Evolutionary conservation across 805 yeast genomes (phyloP), one percentile per base, ranked within the genome.

Genomic region (Ascoidea asiatica): DNA sequence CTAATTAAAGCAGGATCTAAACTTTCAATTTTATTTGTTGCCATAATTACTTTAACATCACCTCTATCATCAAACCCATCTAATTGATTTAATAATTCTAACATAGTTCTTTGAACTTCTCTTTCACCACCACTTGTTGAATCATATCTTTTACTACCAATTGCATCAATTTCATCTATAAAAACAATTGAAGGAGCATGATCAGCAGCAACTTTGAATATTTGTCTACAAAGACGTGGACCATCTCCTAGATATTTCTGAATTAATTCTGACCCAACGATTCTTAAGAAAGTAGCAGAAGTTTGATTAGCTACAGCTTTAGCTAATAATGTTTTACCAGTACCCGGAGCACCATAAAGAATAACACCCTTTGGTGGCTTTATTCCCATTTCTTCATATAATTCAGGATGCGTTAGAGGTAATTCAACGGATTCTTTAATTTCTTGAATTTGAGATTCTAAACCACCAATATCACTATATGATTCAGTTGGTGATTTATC

Each of bases 221-320:
- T 78, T 57, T 94, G 97, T 60, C 98, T 73, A 61, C 87, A 79
- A 55, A 92, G 73, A 54, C 97, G 77, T 44, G 98, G 97, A 47
- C 98, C 98, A 62, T 92, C 98, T 60, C 98, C 98, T 23, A 94
- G 70, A 59, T 92, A 92, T 62, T 92, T 92, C 61, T 92, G 98
- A 59, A 92, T 89, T 58, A 92, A 75, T 64, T 92, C 98, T 1
- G 96, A 85, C 20, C 98, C 98, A 23, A 90, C 97, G 62, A 92
- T 88, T 63, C 98, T 79, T 59, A 92, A 70, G 55, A 92, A 92
- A 3, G 97, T 88, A 2, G 97, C 97, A 50, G 92, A 80, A 1
- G 98, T 92, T 59, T 92, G 97, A 63, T 92, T 90, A 3, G 98
- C 98, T 41, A 92, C 98, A 0, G 98, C 98, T 63, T 89, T 90